These are phyloP conservation scores for Pelargonium cotyledonis DNA, from an alignment of 441 rosid genomes.

Conservation along the genomic window DNA sequence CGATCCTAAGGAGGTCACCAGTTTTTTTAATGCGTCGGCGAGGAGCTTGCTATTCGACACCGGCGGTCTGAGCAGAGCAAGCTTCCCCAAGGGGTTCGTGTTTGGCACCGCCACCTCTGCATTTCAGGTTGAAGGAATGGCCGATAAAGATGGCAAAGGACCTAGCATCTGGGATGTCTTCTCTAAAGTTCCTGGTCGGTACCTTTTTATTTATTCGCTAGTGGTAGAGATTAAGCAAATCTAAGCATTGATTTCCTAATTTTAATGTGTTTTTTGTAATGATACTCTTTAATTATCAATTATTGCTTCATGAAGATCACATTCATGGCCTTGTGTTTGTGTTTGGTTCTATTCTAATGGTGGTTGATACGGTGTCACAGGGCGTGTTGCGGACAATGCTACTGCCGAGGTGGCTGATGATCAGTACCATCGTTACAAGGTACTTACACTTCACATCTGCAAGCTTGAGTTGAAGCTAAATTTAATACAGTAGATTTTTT, in stretches of 20 bases:
- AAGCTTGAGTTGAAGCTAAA: too few relatives aligned
- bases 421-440: constrained; percentile 91
- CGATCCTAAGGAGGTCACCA: too few relatives aligned
- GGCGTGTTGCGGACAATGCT: constrained; percentile 57
- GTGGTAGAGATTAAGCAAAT: too few relatives aligned
- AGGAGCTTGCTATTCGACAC: constrained; percentile 29
- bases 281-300: too few relatives aligned
- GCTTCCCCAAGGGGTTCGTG: constrained; percentile 57
- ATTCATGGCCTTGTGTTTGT: neutral
- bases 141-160: constrained; percentile 83
- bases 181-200: constrained; percentile 59
- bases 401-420: constrained; percentile 74
- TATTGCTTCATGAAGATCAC: too few relatives aligned
- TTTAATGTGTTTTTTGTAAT: too few relatives aligned
- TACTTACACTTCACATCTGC: constrained; percentile 5
- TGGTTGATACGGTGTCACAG: constrained; percentile 22
- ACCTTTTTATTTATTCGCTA: too few relatives aligned
- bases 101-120: constrained; percentile 95
- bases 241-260: too few relatives aligned
- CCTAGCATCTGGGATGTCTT: constrained; percentile 97
- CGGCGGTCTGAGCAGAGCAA: constrained; percentile 59
- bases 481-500: too few relatives aligned
- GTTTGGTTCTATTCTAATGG: too few relatives aligned
- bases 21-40: too few relatives aligned
- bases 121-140: constrained; percentile 93